phyloP scores from a whole-genome alignment of 306 rosid genomes.

The Casuarina cunninghamiana region DNA sequence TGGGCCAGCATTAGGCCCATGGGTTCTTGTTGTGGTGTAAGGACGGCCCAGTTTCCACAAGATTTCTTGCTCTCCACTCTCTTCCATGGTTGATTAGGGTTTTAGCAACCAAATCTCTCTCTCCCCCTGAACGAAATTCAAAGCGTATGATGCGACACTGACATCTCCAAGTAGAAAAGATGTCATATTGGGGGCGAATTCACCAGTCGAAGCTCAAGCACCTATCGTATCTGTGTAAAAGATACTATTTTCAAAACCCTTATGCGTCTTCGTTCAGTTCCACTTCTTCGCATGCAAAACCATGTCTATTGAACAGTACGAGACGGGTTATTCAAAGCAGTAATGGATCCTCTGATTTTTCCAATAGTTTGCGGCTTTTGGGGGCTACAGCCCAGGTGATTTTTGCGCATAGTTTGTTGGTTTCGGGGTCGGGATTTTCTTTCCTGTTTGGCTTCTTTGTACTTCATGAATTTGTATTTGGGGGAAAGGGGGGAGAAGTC shows the following conservation, averaged over 20 bases:
- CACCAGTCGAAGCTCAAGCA: conserved; percentile 45
- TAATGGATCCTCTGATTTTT: conserved; percentile 28
- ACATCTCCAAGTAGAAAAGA: conserved; percentile 14
- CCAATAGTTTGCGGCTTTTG: conserved; percentile 46
- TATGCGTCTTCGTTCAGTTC: conserved; percentile 33
- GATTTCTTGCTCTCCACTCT: conserved; percentile 5
- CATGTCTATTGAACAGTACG: conserved; percentile 24
- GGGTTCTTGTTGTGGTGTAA: not conserved
- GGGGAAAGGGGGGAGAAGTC: not conserved
- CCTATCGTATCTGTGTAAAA: conserved; percentile 32
- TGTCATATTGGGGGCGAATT: conserved; percentile 60
- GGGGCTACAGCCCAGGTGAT: conserved; percentile 69
- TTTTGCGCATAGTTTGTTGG: not conserved
- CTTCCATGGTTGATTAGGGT: not conserved
- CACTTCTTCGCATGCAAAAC: conserved; percentile 24
- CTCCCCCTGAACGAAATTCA: not conserved
- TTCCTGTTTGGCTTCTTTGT: not conserved
- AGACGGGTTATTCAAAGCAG: conserved; percentile 23
- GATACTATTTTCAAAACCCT: conserved; percentile 37
- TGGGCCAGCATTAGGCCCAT: not conserved
- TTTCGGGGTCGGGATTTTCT: not conserved
- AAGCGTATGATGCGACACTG: not conserved
- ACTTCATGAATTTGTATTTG: not conserved
- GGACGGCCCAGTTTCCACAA: not conserved
- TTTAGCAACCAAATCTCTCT: not conserved